A percentile compares a stretch with the other conserved stretches of the same genome.
Evolutionary conservation across 1,284 basidiomycete species (phyloP).

Genomic region (Porogramme epimiltina): DNA sequence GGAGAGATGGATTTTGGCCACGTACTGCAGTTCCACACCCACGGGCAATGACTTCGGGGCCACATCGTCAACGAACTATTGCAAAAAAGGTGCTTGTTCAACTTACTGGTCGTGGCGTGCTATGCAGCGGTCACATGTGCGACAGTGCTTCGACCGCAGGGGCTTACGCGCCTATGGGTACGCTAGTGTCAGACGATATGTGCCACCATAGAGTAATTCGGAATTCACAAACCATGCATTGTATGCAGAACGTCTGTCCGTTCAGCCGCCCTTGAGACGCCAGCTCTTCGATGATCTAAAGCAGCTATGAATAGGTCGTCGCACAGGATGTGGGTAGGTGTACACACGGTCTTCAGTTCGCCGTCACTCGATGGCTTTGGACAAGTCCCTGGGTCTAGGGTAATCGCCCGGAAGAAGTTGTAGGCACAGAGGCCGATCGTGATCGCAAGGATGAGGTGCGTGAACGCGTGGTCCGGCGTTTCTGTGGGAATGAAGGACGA

Average conservation of each 20-base stretch:
- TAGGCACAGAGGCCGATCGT: constrained; percentile 75
- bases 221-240: constrained; percentile 71
- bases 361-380: constrained; percentile 78
- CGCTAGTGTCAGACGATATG: not conserved
- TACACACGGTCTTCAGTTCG: constrained; percentile 80
- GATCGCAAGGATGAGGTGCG: constrained; percentile 78
- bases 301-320: not conserved
- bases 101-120: constrained; percentile 90
- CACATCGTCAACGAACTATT: not conserved
- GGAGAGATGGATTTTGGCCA: constrained; percentile 11
- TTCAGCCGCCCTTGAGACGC: constrained; percentile 88
- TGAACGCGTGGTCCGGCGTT: constrained; percentile 73
- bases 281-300: constrained; percentile 85
- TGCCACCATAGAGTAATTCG: not conserved
- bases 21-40: constrained; percentile 98
- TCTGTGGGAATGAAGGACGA: constrained; percentile 40
- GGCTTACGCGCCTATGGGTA: constrained; percentile 77
- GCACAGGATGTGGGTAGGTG: not conserved
- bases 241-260: constrained; percentile 94
- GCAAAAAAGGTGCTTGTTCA: not conserved
- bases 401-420: constrained; percentile 90
- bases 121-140: constrained; percentile 88
- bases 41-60: constrained; percentile 85
- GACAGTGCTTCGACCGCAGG: constrained; percentile 93
- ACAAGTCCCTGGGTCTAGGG: constrained; percentile 89